These are phyloP conservation scores for Colletotrichum musicola DNA, from an alignment of 2,329 filamentous ascomycete genomes.

Conservation along the genomic window DNA sequence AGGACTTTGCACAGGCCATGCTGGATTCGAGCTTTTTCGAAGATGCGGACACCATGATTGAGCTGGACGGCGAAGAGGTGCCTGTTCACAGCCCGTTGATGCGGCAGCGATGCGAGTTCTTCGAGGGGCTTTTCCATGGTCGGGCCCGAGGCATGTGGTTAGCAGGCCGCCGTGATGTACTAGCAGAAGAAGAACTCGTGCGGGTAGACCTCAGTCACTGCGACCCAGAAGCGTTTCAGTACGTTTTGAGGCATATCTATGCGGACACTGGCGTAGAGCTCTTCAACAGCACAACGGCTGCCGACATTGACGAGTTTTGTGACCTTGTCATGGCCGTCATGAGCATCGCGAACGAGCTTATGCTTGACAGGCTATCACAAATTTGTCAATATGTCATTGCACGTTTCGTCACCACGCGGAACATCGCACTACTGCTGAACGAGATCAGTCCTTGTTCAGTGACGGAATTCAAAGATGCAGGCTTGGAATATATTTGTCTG, in stretches of 20 bases:
- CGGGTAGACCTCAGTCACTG: slow-evolving; percentile 88
- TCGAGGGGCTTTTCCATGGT: slow-evolving; percentile 90
- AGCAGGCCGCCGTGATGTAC: slow-evolving; percentile 70
- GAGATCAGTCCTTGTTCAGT: slow-evolving; percentile 87
- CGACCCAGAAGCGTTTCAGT: slow-evolving; percentile 76
- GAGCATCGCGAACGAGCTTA: slow-evolving; percentile 90
- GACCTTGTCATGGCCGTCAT: slow-evolving; percentile 94
- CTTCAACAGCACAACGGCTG: slow-evolving; percentile 80
- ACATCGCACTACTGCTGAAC: slow-evolving; percentile 87
- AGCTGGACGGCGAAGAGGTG: slow-evolving; percentile 80
- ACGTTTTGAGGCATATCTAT: slow-evolving; percentile 86
- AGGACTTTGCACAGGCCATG: slow-evolving; percentile 79
- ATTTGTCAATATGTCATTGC: slow-evolving; percentile 89
- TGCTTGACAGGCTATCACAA: slow-evolving; percentile 91
- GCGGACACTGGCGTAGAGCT: slow-evolving; percentile 83
- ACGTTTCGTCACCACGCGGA: slow-evolving; percentile 85
- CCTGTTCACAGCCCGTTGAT: slow-evolving; percentile 82
- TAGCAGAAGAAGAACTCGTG: slow-evolving; percentile 59
- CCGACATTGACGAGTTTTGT: slow-evolving; percentile 84
- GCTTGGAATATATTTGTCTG: slow-evolving; percentile 90
- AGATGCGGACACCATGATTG: slow-evolving; percentile 82
- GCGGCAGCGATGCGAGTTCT: slow-evolving; percentile 91
- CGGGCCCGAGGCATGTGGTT: slow-evolving; percentile 89
- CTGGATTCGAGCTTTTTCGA: slow-evolving; percentile 79
- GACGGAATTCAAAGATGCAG: slow-evolving; percentile 86